Conservation (phyloP, 768 basidiomycete genomes). For the Tricholoma hemisulphureum region DNA sequence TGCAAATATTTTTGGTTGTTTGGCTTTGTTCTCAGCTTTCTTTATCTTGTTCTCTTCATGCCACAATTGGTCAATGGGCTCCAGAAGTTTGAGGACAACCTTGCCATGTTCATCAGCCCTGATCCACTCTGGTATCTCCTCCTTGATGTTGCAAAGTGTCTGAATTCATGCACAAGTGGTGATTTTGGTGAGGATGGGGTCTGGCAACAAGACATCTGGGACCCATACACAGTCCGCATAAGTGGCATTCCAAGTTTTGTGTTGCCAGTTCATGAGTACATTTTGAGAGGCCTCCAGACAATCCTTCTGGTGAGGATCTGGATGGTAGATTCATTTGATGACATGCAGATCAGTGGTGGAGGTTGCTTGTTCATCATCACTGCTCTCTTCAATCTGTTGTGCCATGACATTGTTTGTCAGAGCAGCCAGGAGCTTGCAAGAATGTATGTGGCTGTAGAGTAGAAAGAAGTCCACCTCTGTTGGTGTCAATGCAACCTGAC, state of each 20-base stretch:
- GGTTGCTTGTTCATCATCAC: not conserved
- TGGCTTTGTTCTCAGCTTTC: not conserved
- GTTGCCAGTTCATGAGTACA: not conserved
- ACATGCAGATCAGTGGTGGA: not conserved
- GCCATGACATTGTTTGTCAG: not conserved
- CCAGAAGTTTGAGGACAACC: not conserved
- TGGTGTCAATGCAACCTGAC: not conserved
- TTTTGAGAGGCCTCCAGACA: not conserved
- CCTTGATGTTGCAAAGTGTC: not conserved
- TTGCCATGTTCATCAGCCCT: not conserved
- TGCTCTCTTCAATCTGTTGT: not conserved
- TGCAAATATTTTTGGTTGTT: not conserved
- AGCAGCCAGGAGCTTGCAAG: not conserved
- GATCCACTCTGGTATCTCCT: not conserved
- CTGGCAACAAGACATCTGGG: not conserved
- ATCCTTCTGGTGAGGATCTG: not conserved
- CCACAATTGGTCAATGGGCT: not conserved
- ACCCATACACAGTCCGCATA: not conserved
- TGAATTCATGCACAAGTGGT: not conserved
- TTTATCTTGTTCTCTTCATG: not conserved
- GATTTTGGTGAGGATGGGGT: not conserved
- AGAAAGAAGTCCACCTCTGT: not conserved
- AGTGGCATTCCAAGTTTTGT: not conserved
- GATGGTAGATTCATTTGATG: not conserved
- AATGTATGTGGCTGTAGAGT: not conserved